Evolutionary conservation across 2,329 filamentous ascomycete genomes (phyloP).

Genomic region (Neocucurbitaria cava): DNA sequence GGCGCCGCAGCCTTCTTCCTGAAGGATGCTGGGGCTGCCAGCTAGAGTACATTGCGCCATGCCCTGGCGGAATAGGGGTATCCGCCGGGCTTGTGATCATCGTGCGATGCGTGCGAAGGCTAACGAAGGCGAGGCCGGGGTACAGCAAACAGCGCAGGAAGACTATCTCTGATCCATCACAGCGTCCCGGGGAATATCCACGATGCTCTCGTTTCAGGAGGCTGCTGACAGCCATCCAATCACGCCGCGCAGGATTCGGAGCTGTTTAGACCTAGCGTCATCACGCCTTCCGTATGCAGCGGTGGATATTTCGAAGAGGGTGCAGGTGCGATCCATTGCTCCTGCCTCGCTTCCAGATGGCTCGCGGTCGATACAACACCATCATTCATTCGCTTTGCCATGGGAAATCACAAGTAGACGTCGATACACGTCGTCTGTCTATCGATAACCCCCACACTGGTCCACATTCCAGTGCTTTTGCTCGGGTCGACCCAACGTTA

Average conservation of each 20-base stretch:
- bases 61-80: conserved; percentile 16
- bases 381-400: not conserved
- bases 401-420: not conserved
- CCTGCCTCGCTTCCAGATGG: not conserved
- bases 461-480: not conserved
- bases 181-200: conserved; percentile 16
- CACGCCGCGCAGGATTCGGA: not conserved
- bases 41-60: conserved; percentile 11
- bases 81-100: conserved; percentile 23
- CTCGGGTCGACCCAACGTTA: not conserved
- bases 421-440: not conserved
- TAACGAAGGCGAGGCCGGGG: conserved; percentile 8
- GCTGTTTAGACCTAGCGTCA: not conserved
- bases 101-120: conserved; percentile 16
- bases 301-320: not conserved
- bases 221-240: not conserved
- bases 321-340: not conserved
- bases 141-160: conserved; percentile 16
- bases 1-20: not conserved
- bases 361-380: not conserved
- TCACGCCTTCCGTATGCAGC: not conserved
- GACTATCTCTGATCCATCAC: conserved; percentile 12
- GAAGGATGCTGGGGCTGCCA: too few species aligned
- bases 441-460: not conserved
- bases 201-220: conserved; percentile 12